These are phyloP conservation scores for Entomortierella beljakovae DNA, from an alignment of 192 early-diverging fungal species.

Conservation along the genomic window DNA sequence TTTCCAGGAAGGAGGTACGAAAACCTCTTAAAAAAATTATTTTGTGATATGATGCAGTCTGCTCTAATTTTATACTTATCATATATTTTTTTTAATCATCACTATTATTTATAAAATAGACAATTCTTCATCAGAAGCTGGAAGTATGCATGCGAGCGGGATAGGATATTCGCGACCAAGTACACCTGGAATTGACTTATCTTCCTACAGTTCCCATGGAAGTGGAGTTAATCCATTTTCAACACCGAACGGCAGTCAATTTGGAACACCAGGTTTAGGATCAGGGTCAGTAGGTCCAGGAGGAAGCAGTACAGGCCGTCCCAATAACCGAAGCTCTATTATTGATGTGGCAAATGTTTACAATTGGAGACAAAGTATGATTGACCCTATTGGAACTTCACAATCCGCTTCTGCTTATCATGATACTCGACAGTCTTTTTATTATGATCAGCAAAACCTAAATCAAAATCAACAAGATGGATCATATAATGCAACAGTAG, in stretches of 20 bases:
- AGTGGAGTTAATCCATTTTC: not conserved
- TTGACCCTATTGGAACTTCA: not conserved
- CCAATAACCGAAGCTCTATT: slow-evolving; percentile 12
- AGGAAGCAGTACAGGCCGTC: not conserved
- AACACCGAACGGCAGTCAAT: slow-evolving; percentile 4
- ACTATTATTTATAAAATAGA: too few species aligned
- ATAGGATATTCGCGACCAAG: not conserved
- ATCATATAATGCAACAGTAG: not conserved
- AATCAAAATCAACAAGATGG: not conserved
- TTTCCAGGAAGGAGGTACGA: not conserved
- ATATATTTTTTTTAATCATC: too few species aligned
- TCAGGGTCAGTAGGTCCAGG: not conserved
- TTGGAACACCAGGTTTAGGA: not conserved
- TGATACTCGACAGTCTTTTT: not conserved
- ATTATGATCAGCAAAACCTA: not conserved
- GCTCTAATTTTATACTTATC: too few species aligned
- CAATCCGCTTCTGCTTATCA: not conserved
- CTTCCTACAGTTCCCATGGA: not conserved
- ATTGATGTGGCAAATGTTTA: slow-evolving; percentile 30
- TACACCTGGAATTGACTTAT: not conserved
- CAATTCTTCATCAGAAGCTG: too few species aligned
- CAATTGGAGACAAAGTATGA: slow-evolving; percentile 12
- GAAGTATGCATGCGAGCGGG: not conserved
- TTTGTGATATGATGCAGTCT: too few species aligned
- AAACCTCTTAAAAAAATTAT: too few species aligned